Evolutionary conservation across 2,329 filamentous ascomycete species (phyloP).

Genomic region (Onygenales sp.): DNA sequence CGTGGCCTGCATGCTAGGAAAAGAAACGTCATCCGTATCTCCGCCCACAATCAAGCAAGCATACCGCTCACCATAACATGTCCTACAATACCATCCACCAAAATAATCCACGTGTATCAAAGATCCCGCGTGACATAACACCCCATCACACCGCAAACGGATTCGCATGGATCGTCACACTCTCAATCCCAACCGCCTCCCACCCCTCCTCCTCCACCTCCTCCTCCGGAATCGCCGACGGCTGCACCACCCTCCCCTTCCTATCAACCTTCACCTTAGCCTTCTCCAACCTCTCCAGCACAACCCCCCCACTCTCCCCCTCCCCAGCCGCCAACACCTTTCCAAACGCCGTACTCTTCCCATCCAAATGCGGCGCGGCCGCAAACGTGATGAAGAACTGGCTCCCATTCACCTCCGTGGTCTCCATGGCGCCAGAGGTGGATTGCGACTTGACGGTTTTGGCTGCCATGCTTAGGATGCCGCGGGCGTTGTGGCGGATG

Average conservation of each 20-base stretch:
- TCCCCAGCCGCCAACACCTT: conserved; percentile 45
- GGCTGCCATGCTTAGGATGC: conserved; percentile 51
- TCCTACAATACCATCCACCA: not conserved
- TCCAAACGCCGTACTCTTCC: conserved; percentile 58
- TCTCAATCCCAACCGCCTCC: conserved; percentile 46
- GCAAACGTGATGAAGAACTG: conserved; percentile 59
- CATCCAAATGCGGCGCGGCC: conserved; percentile 53
- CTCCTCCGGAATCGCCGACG: conserved; percentile 22
- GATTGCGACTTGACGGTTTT: conserved; percentile 39
- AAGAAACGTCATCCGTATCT: not conserved
- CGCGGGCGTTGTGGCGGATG: conserved; percentile 47
- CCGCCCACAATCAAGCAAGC: not conserved
- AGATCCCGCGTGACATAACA: not conserved
- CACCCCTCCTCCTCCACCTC: conserved; percentile 25
- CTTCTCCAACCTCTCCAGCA: conserved; percentile 44
- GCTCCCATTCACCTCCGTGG: conserved; percentile 40
- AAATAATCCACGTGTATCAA: not conserved
- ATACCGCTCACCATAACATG: not conserved
- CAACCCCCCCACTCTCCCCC: conserved; percentile 36
- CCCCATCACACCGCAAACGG: conserved; percentile 47
- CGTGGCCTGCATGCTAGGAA: too few relatives aligned
- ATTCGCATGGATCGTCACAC: conserved; percentile 55
- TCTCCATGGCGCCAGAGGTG: conserved; percentile 22
- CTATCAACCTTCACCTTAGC: conserved; percentile 54
- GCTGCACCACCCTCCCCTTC: conserved; percentile 47